Base-by-base conservation (phyloP, 2,329 filamentous ascomycete species). In the Kalmusia sp. region DNA sequence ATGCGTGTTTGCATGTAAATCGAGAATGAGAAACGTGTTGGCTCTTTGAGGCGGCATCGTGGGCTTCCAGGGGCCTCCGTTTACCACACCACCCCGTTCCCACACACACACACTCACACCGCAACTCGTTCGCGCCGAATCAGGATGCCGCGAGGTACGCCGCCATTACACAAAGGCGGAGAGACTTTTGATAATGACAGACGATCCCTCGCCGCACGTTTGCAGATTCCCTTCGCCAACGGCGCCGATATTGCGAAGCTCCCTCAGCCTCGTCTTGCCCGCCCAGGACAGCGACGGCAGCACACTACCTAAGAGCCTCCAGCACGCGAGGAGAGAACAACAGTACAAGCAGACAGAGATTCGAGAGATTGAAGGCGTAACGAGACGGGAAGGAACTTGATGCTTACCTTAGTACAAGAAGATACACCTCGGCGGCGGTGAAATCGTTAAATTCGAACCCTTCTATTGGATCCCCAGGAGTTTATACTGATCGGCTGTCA, bases 371-470 rank as follows among this genome's bases (percentile, higher is more conserved):
- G 34, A 41, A 9, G 38, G 31, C 17, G 22, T 21, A 19, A 14
- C 9, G 38, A 49, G 31, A 40, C 17, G 28, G 47, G 31, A 41
- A 15, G 38, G 17, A 46, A 11, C 7, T 34, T 28, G 38, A n/a
- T 61, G 64, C 70, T 72, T 71, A 73, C 70, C 68, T 69, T 59
- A 52, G 52, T 63, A 64, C 64, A 62, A 59, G 55, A 59, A 54
- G 49, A 52, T 64, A 64, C 61, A 67, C 63, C 64, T 35, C 47
- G 51, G 48, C 54, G 58, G 52, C 58, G 54, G 56, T 52, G 59
- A 64, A 64, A 65, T 64, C 59, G 62, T 64, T 44, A 61, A 61
- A 62, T 57, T 61, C 49, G 61, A 67, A 59, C 62, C 62, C 57
- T 58, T 73, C 68, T 73, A 72, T 69, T 54, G 61, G 62, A 58